Base-by-base conservation (phyloP, 2,329 filamentous ascomycete genomes). In the Sporothrix euskadiensis region DNA sequence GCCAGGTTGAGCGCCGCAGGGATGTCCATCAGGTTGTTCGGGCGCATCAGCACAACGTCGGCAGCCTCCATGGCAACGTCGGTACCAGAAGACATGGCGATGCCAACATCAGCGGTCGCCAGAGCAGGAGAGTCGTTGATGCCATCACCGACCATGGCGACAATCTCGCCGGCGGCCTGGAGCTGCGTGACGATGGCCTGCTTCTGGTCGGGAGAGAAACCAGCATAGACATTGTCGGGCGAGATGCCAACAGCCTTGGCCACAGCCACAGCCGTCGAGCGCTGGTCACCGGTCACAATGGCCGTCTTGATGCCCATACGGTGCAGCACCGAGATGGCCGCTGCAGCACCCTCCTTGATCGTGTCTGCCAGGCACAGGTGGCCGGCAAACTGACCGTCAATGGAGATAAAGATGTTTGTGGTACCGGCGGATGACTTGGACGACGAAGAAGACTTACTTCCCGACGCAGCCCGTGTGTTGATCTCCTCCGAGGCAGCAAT, bases 21-120 rank as follows among this genome's bases (percentile, higher is more conserved):
- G n/a, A 99, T 94, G 78, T 95, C 93, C 84, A 98, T 93, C 3
- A 99, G 88, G 78, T 98, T 92, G 76, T 94, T 92, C 0, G 93
- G 92, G 3, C 92, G 90, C 95, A 99, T 99, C 72, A 99, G 90
- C 19, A 99, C 96, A 22, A 99, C 90, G 78, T 97, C 94, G 0
- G 96, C 96, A 0, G 96, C 96, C 83, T 98, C 96, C 90, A 99
- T 97, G 69, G 96, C 96, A 1, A 99, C 95, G 80, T 98, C 96
- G 0, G 96, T 98, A 73, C 96, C 96, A 8, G 91, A 94, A 5
- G 93, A 88, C 82, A 99, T 93, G 73, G 94, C 94, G 77, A 99
- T 97, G 76, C 96, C 96, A 39, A 98, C 90, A 77, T 97, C 91
- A 12, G 96, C 94, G 0, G 94, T 97, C 0, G 94, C 96, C 12